These are phyloP conservation scores for Metrosideros polymorpha DNA, from an alignment of 441 rosid genomes.

Conservation along the genomic window DNA sequence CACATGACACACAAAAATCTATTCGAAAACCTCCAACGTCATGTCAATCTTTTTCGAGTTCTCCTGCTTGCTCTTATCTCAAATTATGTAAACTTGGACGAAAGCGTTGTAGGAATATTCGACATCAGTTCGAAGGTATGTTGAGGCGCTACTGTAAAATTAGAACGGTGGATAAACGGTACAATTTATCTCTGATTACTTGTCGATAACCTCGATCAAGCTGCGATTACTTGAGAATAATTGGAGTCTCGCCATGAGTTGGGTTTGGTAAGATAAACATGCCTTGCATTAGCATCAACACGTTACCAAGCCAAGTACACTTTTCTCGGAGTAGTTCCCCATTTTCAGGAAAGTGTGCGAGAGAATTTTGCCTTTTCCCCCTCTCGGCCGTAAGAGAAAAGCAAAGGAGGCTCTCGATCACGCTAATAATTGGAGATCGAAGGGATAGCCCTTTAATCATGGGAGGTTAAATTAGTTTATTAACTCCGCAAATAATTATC, in stretches of 20 bases:
- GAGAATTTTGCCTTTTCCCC: neutral
- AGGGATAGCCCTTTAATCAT: neutral
- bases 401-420: neutral
- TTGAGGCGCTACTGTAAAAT: accelerated
- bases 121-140: accelerated
- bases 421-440: neutral
- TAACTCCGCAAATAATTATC: neutral
- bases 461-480: neutral
- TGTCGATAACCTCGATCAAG: accelerated
- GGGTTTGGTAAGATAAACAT: neutral
- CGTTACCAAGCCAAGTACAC: neutral
- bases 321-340: neutral
- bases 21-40: accelerated
- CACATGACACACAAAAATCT: neutral
- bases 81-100: accelerated
- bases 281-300: accelerated
- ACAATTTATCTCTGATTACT: too few relatives aligned
- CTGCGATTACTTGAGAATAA: neutral
- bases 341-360: neutral
- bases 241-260: neutral
- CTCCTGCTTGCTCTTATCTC: neutral
- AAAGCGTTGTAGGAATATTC: neutral
- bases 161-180: neutral
- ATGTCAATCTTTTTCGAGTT: neutral
- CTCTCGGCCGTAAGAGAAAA: neutral